Base-by-base conservation (phyloP, 116 monocot genomes). In the Dioscorea cayenensis region DNA sequence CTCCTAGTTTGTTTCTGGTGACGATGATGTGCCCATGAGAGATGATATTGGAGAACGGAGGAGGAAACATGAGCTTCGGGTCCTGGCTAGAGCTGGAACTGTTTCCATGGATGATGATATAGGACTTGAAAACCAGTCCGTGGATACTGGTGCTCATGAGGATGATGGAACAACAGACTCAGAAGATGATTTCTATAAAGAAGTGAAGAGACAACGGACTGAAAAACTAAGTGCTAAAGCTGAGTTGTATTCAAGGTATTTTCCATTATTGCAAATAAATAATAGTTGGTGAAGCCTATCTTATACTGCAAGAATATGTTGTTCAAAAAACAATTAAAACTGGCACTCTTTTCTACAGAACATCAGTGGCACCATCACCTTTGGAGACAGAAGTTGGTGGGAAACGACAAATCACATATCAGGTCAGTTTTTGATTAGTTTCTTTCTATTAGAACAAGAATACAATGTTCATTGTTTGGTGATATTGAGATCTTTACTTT, bases 41-140 rank as follows among this genome's bases (percentile, higher is more conserved):
- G 96, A 96, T 75, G 85, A 90, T 49, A 88, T 96, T 76, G 97
- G 93, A 55, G 97, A 92, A 72, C 85, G 93, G 69, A 80, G 97
- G 28, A 84, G 86, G 75, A 97, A 92, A 73, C 79, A 86, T 58
- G 93, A 97, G 66, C 79, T 90, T 35, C 88, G 83, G 6, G 88
- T 90, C 51, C 86, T 93, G 63, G 78, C 84, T 50, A 84, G 81
- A 75, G 75, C 84, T 58, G 86, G 84, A 63, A 73, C 78, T 21
- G 65, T 70, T n/a, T 66, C 70, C 21, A 13, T 66, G 27, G 82
- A 76, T 73, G 89, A 72, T 66, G 77, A 80, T 71, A 74, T 66
- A 55, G 73, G 62, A 28, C 22, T 18, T 52, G 69, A 36, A 51
- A 35, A 60, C n/a, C 48, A 66, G 49, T 19, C 48, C 7, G 64